Conservation (phyloP, 2,329 filamentous ascomycete genomes). For the Rhytidhysteron rufulum region DNA sequence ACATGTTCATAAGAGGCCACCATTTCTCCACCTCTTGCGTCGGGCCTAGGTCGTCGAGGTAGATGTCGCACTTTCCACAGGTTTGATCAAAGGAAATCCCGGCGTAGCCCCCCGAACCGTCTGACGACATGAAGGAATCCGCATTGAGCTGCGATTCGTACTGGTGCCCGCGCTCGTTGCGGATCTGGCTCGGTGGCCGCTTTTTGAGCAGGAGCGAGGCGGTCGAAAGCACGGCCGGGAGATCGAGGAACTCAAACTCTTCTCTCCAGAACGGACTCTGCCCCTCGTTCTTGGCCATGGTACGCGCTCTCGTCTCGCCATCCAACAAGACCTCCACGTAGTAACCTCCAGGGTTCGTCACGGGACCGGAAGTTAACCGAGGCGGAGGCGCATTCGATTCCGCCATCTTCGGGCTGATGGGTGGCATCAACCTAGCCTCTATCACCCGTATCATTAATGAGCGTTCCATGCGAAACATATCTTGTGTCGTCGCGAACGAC, state of each 20-base stretch:
- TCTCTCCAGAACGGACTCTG: slow-evolving; percentile 80
- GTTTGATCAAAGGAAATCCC: slow-evolving; percentile 47
- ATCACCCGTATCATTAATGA: slow-evolving; percentile 57
- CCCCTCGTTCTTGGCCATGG: slow-evolving; percentile 66
- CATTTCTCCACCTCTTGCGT: slow-evolving; percentile 78
- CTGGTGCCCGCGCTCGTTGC: slow-evolving; percentile 31
- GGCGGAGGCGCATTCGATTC: slow-evolving; percentile 20
- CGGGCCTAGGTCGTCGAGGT: slow-evolving; percentile 71
- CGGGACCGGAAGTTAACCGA: slow-evolving; percentile 29
- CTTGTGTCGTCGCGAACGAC: slow-evolving; percentile 39
- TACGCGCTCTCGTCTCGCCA: slow-evolving; percentile 72
- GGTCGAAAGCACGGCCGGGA: slow-evolving; percentile 65
- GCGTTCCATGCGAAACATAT: slow-evolving; percentile 66
- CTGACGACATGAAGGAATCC: slow-evolving; percentile 30
- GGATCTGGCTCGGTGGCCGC: slow-evolving; percentile 40
- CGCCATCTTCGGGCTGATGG: slow-evolving; percentile 32
- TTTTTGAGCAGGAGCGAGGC: slow-evolving; percentile 71
- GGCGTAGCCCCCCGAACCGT: slow-evolving; percentile 39
- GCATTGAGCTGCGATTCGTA: slow-evolving; percentile 29
- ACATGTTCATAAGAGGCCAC: slow-evolving; percentile 77
- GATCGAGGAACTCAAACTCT: slow-evolving; percentile 71
- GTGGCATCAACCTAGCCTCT: slow-evolving; percentile 54
- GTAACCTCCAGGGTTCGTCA: slow-evolving; percentile 57
- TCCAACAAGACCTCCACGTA: slow-evolving; percentile 77
- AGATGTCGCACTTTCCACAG: slow-evolving; percentile 75